Conservation (phyloP, 2,329 filamentous ascomycete genomes). For the Colletotrichum sp. region DNA sequence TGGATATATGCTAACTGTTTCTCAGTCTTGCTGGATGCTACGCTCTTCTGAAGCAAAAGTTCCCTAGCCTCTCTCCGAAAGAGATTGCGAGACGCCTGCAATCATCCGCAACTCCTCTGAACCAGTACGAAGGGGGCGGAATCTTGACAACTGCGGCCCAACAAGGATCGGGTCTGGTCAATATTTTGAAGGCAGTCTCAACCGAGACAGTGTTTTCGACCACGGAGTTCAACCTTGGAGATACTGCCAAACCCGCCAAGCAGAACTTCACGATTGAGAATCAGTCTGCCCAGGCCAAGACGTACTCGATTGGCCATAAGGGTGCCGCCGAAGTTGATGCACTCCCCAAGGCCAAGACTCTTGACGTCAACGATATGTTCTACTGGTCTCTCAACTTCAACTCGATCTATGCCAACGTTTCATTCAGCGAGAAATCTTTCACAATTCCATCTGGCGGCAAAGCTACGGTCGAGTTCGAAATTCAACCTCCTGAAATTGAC, state of each 20-base stretch:
- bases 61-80: not conserved
- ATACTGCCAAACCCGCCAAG: not conserved
- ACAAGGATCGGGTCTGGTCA: constrained; percentile 9
- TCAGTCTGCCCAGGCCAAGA: not conserved
- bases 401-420: not conserved
- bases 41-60: constrained; percentile 5
- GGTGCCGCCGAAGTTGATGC: not conserved
- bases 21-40: constrained; percentile 8
- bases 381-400: constrained; percentile 8
- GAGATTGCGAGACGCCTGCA: constrained; percentile 6
- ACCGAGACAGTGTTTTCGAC: not conserved
- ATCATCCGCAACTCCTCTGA: not conserved
- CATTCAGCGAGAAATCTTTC: not conserved
- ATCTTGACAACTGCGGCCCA: constrained; percentile 2
- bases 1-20: not conserved
- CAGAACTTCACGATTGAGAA: constrained; percentile 9
- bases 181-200: not conserved
- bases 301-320: constrained; percentile 1
- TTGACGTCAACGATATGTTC: constrained; percentile 3
- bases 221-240: constrained; percentile 7
- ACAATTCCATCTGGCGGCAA: not conserved
- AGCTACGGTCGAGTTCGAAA: not conserved
- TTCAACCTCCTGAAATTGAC: not conserved
- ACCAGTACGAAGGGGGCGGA: not conserved
- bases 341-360: not conserved